Base-by-base conservation (phyloP, 1,284 basidiomycete species). In the Ganoderma lingzhi region DNA sequence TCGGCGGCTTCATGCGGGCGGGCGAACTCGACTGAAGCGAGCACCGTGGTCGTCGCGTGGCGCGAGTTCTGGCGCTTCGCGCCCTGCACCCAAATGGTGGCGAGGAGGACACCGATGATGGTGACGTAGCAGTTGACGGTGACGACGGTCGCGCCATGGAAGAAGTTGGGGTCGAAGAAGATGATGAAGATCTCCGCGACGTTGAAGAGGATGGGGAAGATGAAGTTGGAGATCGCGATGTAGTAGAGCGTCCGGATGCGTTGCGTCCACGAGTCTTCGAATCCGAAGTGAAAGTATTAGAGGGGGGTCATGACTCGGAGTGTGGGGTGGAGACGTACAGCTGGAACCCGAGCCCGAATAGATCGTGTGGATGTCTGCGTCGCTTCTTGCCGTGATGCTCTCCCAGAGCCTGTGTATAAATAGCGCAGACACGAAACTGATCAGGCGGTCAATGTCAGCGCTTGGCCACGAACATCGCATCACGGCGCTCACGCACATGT, bases 191-290 rank as follows among this genome's bases (percentile, higher is more conserved):
- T 73, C 68, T 78, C 75, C 5, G 70, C 70, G 63, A 79, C 68
- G 64, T 75, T 74, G 48, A 80, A 68, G 32, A 79, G 65, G 17
- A 76, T 76, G 4, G 79, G 79, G 41, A 80, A 72, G 51, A 79
- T 73, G 64, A 79, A 80, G 70, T 79, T 80, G 30, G 76, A 76
- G 5, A 70, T 60, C 1, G 76, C 71, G 44, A 79, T 78, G 76
- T 78, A 80, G 70, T 80, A 77, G 35, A 80, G 68, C 1, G 74
- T 71, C 17, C 63, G 63, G 14, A 68, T 35, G 41, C 67, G 62
- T 32, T 59, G 10, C 19, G 42, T 9, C 37, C 51, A 68, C n/a
- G 56, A 64, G 32, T 19, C 62, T 63, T 19, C n/a, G 19, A n/a
- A 53, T 17, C 8, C 8, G 35, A 28, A 12, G 28, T 30, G 53